Evolutionary conservation across 2,329 filamentous ascomycete species (phyloP), one percentile per base, ranked within the genome.

Genomic region (Cercospora sp.): DNA sequence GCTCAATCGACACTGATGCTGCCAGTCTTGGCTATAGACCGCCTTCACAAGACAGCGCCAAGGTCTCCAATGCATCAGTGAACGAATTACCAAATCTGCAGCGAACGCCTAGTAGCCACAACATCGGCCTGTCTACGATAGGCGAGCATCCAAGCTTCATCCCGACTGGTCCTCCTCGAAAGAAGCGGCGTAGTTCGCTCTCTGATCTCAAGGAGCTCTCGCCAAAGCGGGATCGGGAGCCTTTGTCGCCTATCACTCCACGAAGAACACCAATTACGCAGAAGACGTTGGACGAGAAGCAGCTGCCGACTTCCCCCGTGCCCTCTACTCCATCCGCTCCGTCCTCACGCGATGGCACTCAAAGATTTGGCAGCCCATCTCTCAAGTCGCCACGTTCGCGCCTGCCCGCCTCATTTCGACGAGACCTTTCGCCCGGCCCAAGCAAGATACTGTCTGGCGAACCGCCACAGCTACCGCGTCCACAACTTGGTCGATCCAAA

Each of bases 101-200:
- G 23, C 69, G 71, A 33, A 69, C 66, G 13, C 64, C 69, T 5
- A 75, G 73, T 9, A 73, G 69, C 18, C 69, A 73, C 57, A 75
- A 74, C 42, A 71, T 75, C 23, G 75, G 76, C 10, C 76, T 87
- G 36, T 82, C 82, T 20, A 85, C 85, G 5, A 89, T 84, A 75
- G 84, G 81, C 73, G 83, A 81, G 65, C 76, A 78, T 64, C 75
- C 77, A 16, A 82, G 82, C 78, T 81, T 83, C 76, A 78, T 80
- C 60, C 77, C 78, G 12, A 82, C 78, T 13, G 78, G 75, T 71
- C 79, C 79, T n/a, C 80, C 83, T 55, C 89, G 87, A 77, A 94
- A 90, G 82, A 97, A 97, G 82, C 87, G 94, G 65, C 89, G 94
- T 77, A 97, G 94, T 80, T 97, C 94, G 28, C 82, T 98, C 51